Evolutionary conservation across 169 alveolate species (phyloP), one percentile per base, ranked within the genome.

Genomic region (Cryptosporidium canis): DNA sequence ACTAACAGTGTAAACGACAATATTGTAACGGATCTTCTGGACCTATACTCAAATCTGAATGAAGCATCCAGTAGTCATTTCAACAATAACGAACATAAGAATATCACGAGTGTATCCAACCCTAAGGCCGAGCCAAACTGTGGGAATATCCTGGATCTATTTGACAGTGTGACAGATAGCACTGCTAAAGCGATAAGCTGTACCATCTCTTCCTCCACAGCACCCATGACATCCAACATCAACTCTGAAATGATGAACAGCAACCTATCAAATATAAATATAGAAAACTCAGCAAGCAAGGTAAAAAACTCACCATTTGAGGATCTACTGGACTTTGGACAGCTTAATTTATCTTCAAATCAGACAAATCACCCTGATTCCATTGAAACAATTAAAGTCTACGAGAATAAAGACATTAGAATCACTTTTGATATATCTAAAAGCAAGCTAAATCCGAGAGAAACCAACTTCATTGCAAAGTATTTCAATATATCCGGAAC

Each of bases 11-110:
- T n/a, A n/a, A n/a, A n/a, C 24, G 39, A 41, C 21, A 41, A 31
- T 18, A 14, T 51, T 51, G 87, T 58, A 16, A 55, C 87, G n/a
- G 87, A 77, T 55, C 66, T 77, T 33, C 27, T 77, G 11, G 87
- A 77, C 66, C 48, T 70, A 9, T 66, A 70, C 33, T 48, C 67
- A 0, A 61, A 61, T 61, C 14, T 33, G 24, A 35, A 61, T 61
- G 68, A 61, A 61, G 45, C 68, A 31, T 14, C 44, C 37, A 61
- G 31, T 61, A 61, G 47, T 6, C n/a, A 11, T 61, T 5, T 16
- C 37, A 31, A 61, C 33, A 61, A 31, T 53, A 6, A 5, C 16
- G 16, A 53, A n/a, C 16, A 53, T 53, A 41, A 9, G 48, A 9
- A 41, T 41, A 41, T 7, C 11, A 7, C 11, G 48, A 41, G 11